phyloP scores from a whole-genome alignment of 139 green algal genomes.

The Yamagishiella unicocca region DNA sequence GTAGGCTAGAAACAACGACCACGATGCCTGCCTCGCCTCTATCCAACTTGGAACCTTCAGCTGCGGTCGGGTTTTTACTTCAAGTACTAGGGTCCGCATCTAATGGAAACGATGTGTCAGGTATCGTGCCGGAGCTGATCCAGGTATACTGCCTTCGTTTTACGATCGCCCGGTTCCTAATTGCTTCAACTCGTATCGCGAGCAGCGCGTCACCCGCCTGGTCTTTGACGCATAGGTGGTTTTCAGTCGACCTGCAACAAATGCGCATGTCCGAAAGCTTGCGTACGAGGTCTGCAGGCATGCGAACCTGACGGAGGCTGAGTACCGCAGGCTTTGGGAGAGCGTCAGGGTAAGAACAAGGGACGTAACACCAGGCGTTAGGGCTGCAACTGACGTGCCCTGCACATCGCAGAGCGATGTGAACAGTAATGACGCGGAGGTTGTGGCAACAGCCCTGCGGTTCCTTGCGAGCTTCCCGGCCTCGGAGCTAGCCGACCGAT shows the following conservation, averaged over 20 bases:
- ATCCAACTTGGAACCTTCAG: background rate
- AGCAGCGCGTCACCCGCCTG: too few relatives aligned
- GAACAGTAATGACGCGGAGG: slow-evolving; percentile 2
- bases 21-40: background rate
- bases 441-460: slow-evolving; percentile 17
- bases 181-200: too few relatives aligned
- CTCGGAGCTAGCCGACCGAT: background rate
- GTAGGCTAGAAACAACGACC: background rate
- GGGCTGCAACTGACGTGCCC: background rate
- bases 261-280: slow-evolving; percentile 20
- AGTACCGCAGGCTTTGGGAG: slow-evolving; percentile 1
- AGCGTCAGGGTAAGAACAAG: background rate
- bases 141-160: background rate
- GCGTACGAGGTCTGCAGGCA: slow-evolving; percentile 39
- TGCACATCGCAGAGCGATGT: slow-evolving; percentile 6
- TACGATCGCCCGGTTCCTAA: too few relatives aligned
- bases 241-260: background rate
- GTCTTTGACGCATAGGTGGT: background rate
- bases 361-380: background rate
- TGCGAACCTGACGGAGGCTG: background rate
- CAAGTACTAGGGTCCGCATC: background rate
- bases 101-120: slow-evolving; percentile 23
- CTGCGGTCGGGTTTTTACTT: background rate
- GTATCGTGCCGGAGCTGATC: slow-evolving; percentile 16
- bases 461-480: slow-evolving; percentile 9